Percentiles rank a stretch among this genome's conserved stretches.
phyloP scores from a whole-genome alignment of 176 grass and related monocot species.

The Carex kokanica region DNA sequence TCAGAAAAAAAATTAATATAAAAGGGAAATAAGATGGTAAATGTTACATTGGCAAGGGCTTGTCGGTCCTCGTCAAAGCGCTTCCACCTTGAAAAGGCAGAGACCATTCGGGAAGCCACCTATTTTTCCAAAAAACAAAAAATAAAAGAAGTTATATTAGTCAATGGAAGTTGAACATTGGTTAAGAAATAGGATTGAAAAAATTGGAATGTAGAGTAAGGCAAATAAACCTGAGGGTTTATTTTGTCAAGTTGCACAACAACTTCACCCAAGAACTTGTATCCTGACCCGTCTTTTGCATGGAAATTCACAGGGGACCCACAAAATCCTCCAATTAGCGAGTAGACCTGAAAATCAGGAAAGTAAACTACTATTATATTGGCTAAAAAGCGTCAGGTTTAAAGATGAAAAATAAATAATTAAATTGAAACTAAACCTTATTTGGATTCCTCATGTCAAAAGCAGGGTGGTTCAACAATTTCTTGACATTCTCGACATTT shows the following conservation, averaged over 20 bases:
- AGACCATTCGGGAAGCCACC: conserved; percentile 95
- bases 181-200: neutral
- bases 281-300: conserved; percentile 94
- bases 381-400: neutral
- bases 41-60: conserved; percentile 73
- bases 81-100: conserved; percentile 85
- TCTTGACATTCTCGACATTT: conserved; percentile 73
- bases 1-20: neutral
- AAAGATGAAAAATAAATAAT: neutral
- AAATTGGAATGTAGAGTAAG: neutral
- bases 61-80: conserved; percentile 78
- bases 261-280: conserved; percentile 89
- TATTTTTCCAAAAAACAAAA: conserved; percentile 27
- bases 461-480: conserved; percentile 71
- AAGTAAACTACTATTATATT: neutral
- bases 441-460: conserved; percentile 91
- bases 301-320: conserved; percentile 92
- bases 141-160: neutral
- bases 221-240: conserved; percentile 75
- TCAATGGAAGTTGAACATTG: neutral
- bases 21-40: neutral
- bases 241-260: conserved; percentile 95
- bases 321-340: conserved; percentile 87
- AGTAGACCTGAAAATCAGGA: conserved; percentile 55
- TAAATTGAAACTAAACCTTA: conserved; percentile 49